Conservation (phyloP, 2,329 filamentous ascomycete species). For the Fusarium proliferatum region DNA sequence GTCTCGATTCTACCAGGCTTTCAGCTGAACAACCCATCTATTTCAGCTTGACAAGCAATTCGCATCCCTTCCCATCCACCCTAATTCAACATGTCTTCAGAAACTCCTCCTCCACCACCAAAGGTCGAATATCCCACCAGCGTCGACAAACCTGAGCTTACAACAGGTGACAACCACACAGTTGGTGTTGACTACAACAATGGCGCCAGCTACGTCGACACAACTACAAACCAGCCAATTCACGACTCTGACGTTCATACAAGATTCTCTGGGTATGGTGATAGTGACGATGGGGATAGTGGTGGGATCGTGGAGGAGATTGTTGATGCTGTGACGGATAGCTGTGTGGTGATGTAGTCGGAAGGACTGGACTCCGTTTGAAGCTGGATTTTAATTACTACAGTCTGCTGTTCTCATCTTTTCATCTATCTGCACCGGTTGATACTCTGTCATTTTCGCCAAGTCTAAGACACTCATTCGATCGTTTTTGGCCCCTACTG, state of each 20-base stretch:
- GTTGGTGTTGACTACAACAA: neutral
- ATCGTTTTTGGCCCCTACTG: neutral
- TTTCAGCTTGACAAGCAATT: no score
- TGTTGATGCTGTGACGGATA: neutral
- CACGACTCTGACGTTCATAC: neutral
- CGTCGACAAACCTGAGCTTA: neutral
- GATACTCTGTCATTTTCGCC: neutral
- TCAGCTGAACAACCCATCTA: no score
- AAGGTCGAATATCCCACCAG: neutral
- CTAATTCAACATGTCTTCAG: neutral
- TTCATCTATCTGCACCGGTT: neutral
- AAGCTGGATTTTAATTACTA: rapidly evolving
- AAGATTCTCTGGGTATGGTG: neutral
- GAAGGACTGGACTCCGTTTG: neutral
- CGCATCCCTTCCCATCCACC: rapidly evolving
- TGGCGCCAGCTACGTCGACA: neutral
- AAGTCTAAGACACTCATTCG: neutral
- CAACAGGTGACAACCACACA: neutral
- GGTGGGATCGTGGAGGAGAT: neutral
- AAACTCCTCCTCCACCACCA: neutral
- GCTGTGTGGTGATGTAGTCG: neutral
- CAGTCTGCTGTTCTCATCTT: neutral
- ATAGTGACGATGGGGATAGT: neutral
- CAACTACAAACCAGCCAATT: neutral
- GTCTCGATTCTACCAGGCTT: no score